A percentile compares a stretch with the other conserved stretches of the same genome.
Conservation (phyloP, 192 early-diverging fungal species). For the Coemansia biformis region DNA sequence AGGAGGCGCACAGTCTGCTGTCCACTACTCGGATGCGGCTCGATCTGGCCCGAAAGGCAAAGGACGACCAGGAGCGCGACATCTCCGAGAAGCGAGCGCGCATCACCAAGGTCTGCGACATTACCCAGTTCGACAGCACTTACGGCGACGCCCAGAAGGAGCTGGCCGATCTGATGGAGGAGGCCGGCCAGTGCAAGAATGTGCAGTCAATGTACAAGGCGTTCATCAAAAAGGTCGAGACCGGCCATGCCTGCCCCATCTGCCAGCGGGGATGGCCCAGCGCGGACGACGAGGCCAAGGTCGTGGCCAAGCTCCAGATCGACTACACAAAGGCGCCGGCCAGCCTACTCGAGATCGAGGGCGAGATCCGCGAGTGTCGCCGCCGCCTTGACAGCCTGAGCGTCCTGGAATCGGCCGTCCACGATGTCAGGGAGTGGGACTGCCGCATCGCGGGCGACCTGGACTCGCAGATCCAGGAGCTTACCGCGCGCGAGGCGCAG, state of each 20-base stretch:
- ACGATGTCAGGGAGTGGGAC: constrained; percentile 41
- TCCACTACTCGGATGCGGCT: constrained; percentile 27
- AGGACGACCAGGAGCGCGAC: constrained; percentile 3
- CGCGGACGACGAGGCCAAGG: constrained; percentile 41
- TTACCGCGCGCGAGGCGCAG: constrained; percentile 40
- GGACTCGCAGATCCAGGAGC: constrained; percentile 46
- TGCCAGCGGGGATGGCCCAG: constrained; percentile 71
- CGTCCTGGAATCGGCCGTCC: constrained; percentile 24
- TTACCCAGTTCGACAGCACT: constrained; percentile 14
- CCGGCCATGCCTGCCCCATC: constrained; percentile 69
- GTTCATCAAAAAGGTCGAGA: constrained; percentile 62
- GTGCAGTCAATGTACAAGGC: constrained; percentile 59
- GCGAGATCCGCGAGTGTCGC: constrained; percentile 23
- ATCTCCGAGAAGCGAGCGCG: constrained; percentile 6
- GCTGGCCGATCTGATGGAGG: constrained; percentile 49
- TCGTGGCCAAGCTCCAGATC: constrained; percentile 35
- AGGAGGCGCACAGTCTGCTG: constrained; percentile 11
- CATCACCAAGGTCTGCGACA: constrained; percentile 19
- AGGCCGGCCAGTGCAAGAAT: constrained; percentile 47
- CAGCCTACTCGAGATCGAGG: constrained; percentile 30
- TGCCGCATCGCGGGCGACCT: constrained; percentile 12
- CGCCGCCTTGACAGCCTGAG: constrained; percentile 20
- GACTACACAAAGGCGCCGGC: constrained; percentile 44
- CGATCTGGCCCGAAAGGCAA: constrained; percentile 23
- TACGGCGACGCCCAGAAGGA: constrained; percentile 41